phyloP scores from a whole-genome alignment of 352 stramenopile species.

The Globisporangium takayamanum region DNA sequence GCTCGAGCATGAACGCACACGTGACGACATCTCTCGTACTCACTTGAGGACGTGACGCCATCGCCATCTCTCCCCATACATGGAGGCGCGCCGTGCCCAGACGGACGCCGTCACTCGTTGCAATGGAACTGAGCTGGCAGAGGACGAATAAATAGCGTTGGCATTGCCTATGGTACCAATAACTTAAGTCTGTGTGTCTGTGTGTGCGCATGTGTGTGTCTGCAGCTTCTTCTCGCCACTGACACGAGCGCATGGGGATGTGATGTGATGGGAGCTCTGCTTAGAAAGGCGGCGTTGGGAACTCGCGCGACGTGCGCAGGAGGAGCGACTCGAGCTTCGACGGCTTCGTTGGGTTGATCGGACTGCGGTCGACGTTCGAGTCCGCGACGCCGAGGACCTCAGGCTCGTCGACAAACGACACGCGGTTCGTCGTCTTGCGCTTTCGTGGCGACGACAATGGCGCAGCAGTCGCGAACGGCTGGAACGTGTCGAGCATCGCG shows the following conservation, averaged over 20 bases:
- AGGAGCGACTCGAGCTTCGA: constrained; percentile 81
- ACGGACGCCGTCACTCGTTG: too few relatives aligned
- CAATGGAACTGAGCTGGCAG: too few relatives aligned
- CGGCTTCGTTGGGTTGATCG: constrained; percentile 66
- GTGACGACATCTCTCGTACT: too few relatives aligned
- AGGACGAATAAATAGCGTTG: not conserved
- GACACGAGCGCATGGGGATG: not conserved
- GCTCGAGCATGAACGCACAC: too few relatives aligned
- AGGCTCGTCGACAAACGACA: constrained; percentile 60
- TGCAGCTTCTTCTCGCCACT: not conserved
- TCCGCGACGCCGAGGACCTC: constrained; percentile 69
- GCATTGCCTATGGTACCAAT: not conserved
- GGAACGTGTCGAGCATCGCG: constrained; percentile 68
- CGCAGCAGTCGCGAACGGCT: constrained; percentile 13
- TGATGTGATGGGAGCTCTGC: not conserved
- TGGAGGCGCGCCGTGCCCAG: too few relatives aligned
- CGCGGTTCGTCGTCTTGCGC: constrained; percentile 29
- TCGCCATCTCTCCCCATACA: too few relatives aligned
- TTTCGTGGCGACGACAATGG: constrained; percentile 11
- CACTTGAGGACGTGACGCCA: too few relatives aligned
- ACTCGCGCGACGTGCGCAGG: constrained; percentile 76
- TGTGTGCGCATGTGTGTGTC: too few relatives aligned
- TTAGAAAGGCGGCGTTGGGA: constrained; percentile 71
- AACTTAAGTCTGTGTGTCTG: not conserved
- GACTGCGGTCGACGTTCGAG: constrained; percentile 63